Base-by-base conservation (phyloP, 2,329 filamentous ascomycete species). In the Fusarium neocosmosporiellum region DNA sequence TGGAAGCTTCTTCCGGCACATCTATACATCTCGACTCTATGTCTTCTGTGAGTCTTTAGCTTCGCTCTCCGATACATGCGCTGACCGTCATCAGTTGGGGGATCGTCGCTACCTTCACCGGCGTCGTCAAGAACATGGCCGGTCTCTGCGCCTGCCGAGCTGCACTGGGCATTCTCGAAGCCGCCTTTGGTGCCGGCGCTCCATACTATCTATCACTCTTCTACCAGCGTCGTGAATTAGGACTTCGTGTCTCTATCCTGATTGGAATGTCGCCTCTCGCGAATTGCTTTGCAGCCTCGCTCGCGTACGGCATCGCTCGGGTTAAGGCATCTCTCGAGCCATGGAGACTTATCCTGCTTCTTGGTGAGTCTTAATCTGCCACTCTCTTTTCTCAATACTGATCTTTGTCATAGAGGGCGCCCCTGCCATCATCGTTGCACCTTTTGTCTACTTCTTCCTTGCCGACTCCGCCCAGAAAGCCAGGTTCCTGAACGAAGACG, bases 1-100 rank as follows among this genome's bases (percentile, higher is more conserved):
- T 76, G 73, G 74, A 76, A 73, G 48, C 64, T 74, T 1, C 66
- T 76, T 0, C 73, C 74, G 1, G 74, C 73, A 0, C 66, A 69
- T 7, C 67, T 69, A 0, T 76, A 75, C 20, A 73, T 76, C 0
- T 59, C 71, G 0, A 46, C 53, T 0, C 63, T 76, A 0, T 76
- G 73, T 2, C 13, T 76, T 10, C 63, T 61, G 73, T 76, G 16
- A 58, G 69, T 27, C 4, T 33, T 9, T 16, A 2, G 5, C 1
- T 2, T 22, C 2, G 0, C 1, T 22, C 1, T 16, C 8, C 4
- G 11, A 24, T 24, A 3, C n/a, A 14, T 14, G 7, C 2, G 29
- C 27, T 41, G 22, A 60, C 37, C 7, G 3, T 29, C 0, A 2
- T 22, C 6, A 75, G 74, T 4, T 76, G 71, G 74, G 74, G 74